Base-by-base conservation (phyloP, 1,284 basidiomycete genomes). In the Schizophyllum commune region DNA sequence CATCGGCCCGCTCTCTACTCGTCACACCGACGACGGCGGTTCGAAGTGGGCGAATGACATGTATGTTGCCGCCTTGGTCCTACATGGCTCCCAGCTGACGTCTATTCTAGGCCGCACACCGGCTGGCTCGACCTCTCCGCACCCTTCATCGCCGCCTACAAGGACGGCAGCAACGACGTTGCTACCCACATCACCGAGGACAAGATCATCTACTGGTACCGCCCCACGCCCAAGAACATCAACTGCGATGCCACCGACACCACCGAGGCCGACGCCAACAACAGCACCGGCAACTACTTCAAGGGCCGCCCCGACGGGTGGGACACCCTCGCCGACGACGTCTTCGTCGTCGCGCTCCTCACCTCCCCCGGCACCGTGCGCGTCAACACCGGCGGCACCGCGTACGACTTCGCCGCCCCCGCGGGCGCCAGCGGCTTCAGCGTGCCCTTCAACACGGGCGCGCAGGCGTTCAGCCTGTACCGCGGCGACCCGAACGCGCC, bases 321-420 rank as follows among this genome's bases (percentile, higher is more conserved):
- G 27, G 67, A 71, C 17, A 70, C 66, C 62, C 68, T 73, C 51
- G 61, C 61, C 8, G 74, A 75, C 58, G 66, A 68, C 17, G 68
- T 74, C 56, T 74, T 74, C 61, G 72, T 72, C 33, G 67, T 74
- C 13, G 63, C 72, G 1, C 63, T 74, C 22, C 69, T 75, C 54
- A 70, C 64, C 21, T 55, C 66, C 5, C 59, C 71, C n/a, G 71
- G 72, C 32, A 71, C 66, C 2, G 65, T 74, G 56, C 64, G 65
- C 4, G 67, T 75, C 56, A 70, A 71, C 63, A 71, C 73, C 8
- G 73, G 73, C 34, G 69, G 67, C 6, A 70, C 66, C n/a, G 63
- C 66, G 13, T 68, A 67, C 59, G 66, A 67, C 9, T 72, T 66
- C 64, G 62, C 68, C 54, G 73, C 73, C 0, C 66, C 67, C 8